These are phyloP conservation scores for Ganoderma meredithae DNA, from an alignment of 1,284 basidiomycete species.

Conservation along the genomic window DNA sequence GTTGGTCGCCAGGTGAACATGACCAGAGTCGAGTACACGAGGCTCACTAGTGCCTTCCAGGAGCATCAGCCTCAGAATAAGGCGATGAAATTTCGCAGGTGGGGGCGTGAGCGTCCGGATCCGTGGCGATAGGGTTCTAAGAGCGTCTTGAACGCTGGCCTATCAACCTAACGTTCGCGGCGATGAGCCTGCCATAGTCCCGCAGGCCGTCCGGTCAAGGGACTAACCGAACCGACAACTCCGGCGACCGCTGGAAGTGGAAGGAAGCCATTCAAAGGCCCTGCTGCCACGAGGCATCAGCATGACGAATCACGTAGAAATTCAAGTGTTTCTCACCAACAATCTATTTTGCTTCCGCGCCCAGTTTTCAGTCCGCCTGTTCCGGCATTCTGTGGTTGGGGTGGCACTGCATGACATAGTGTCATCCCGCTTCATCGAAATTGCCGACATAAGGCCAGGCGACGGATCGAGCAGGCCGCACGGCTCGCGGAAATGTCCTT, in stretches of 20 bases:
- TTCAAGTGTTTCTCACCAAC: conserved; percentile 10
- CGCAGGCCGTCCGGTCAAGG: neutral
- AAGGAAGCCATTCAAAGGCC: neutral
- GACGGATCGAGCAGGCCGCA: neutral
- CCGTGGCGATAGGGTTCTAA: conserved; percentile 8
- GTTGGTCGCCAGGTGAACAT: conserved; percentile 10
- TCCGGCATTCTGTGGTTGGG: neutral
- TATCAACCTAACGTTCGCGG: neutral
- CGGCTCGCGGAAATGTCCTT: neutral
- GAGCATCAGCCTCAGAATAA: neutral
- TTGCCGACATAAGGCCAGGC: neutral
- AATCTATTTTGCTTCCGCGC: neutral
- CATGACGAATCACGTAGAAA: conserved; percentile 13
- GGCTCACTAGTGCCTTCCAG: neutral
- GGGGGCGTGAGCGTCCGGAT: neutral
- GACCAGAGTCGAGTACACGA: conserved; percentile 12
- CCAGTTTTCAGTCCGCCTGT: neutral
- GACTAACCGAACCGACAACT: neutral
- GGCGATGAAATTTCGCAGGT: neutral
- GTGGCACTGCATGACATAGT: neutral
- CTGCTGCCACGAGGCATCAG: conserved; percentile 14
- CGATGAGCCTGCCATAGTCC: neutral
- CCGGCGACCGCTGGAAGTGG: neutral
- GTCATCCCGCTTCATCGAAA: neutral
- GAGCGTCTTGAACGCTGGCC: neutral